phyloP scores from a whole-genome alignment of 148 eudicot genomes.

The Euryodendron excelsum region DNA sequence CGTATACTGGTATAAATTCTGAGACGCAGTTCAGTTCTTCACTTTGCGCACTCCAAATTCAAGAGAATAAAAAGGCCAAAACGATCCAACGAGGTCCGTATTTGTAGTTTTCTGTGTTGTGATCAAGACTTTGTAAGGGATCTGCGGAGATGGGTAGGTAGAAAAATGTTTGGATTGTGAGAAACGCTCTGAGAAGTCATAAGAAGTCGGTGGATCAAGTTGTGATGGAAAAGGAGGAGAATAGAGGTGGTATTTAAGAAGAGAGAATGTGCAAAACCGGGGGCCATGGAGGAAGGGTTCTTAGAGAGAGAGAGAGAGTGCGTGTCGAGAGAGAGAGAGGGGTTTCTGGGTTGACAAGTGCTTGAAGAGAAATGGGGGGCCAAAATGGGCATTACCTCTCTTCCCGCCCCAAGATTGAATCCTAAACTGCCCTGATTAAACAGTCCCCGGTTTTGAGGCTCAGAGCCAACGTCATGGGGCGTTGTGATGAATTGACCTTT shows the following conservation, averaged over 20 bases:
- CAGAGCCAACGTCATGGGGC: neutral
- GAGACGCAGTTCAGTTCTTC: neutral
- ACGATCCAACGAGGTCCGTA: neutral
- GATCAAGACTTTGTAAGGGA: neutral
- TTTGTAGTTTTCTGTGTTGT: neutral
- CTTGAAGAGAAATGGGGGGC: too few relatives aligned
- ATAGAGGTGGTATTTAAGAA: conserved; percentile 10
- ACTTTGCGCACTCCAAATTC: neutral
- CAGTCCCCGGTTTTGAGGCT: conserved; percentile 2
- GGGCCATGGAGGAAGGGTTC: conserved; percentile 35
- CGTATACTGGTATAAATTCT: neutral
- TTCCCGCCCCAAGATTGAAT: conserved; percentile 9
- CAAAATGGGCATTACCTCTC: neutral
- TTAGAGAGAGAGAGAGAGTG: conserved; percentile 2
- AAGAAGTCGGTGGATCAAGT: neutral
- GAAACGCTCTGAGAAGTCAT: neutral
- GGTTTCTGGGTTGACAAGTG: too few relatives aligned
- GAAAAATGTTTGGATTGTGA: neutral
- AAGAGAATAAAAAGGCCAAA: neutral
- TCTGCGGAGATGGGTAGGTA: conserved; percentile 18
- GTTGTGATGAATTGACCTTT: neutral
- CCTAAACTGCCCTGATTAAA: neutral
- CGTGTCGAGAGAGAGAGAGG: neutral
- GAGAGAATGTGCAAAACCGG: conserved; percentile 27
- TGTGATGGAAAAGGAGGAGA: neutral